Base-by-base conservation (phyloP, 2,329 filamentous ascomycete species). In the Diaporthe vexans region DNA sequence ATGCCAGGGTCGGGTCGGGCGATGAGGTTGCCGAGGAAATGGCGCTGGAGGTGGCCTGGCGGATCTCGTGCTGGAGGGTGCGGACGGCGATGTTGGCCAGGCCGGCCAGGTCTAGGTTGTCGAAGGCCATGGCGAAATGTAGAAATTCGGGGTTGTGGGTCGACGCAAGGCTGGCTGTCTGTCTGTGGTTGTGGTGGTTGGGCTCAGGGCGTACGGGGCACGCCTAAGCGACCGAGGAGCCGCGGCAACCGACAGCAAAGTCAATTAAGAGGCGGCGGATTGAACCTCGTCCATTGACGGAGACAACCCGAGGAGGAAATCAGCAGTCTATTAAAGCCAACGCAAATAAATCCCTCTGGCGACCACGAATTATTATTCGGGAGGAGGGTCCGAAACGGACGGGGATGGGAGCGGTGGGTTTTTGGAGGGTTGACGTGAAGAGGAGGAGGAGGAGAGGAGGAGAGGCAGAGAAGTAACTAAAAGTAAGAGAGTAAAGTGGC, bases 61-160 rank as follows among this genome's bases (percentile, higher is more conserved):
- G 35, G 52, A 72, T 61, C 48, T 76, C 73, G 46, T 76, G 51
- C 29, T 76, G 69, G 9, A 76, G 48, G 10, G 75, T 74, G 61
- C 75, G 75, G 17, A 75, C 40, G 46, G 73, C 70, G n/a, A 74
- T 21, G 33, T 76, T 48, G 56, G 75, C 73, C 59, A 74, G 29
- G 48, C 52, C 75, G 70, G 70, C 73, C 65, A 76, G 26, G 33
- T 76, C 74, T 65, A 71, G 26, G 51, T 57, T 71, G n/a, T 73
- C 63, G 58, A 71, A 58, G 7, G 58, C 52, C 75, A 76, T 76
- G 69, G 70, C 35, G 67, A 29, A 15, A 21, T 21, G 21, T 21
- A 48, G 26, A 33, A 33, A 29, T 8, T 35, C 61, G 11, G 26
- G 46, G 61, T 46, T 19, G 29, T 67, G 61, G 46, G 29, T 26